Evolutionary conservation across 2,329 filamentous ascomycete species (phyloP).

Genomic region (Lasiodiplodia theobromae): DNA sequence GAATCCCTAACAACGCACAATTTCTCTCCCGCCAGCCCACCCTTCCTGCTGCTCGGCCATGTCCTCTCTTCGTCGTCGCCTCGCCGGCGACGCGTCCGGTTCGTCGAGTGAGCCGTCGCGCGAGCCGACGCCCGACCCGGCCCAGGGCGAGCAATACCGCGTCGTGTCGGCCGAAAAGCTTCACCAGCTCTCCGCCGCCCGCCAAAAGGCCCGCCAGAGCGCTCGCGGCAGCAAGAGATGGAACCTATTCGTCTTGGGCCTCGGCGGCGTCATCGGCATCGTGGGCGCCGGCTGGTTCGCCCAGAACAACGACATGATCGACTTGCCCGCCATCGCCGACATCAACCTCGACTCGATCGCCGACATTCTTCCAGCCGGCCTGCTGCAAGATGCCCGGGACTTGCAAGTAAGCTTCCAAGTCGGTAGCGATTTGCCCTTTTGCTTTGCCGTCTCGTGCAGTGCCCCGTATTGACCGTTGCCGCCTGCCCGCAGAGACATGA

Average conservation of each 20-base stretch:
- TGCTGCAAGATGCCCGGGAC: constrained; percentile 85
- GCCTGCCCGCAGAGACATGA: constrained; percentile 72
- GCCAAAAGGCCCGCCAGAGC: constrained; percentile 22
- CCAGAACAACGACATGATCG: constrained; percentile 86
- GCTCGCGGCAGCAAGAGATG: constrained; percentile 66
- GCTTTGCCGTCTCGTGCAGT: neutral
- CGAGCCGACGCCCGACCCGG: constrained; percentile 48
- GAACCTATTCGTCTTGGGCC: constrained; percentile 80
- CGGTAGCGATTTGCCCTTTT: constrained; percentile 17
- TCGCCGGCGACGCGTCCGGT: constrained; percentile 37
- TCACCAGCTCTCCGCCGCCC: constrained; percentile 47
- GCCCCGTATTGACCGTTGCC: neutral
- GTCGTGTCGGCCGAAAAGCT: constrained; percentile 61
- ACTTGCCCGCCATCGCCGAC: constrained; percentile 74
- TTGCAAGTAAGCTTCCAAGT: constrained; percentile 68
- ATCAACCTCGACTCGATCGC: constrained; percentile 84
- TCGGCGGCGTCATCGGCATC: constrained; percentile 90
- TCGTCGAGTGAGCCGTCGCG: constrained; percentile 46
- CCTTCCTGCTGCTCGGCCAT: constrained; percentile 33
- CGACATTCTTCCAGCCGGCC: constrained; percentile 84
- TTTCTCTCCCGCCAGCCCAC: neutral
- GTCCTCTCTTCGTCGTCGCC: constrained; percentile 47
- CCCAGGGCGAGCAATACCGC: constrained; percentile 57
- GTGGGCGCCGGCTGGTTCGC: constrained; percentile 90
- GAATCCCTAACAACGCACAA: neutral